Evolutionary conservation across 768 basidiomycete genomes (phyloP), one percentile per base, ranked within the genome.

Genomic region (Pulveroboletus sp.): DNA sequence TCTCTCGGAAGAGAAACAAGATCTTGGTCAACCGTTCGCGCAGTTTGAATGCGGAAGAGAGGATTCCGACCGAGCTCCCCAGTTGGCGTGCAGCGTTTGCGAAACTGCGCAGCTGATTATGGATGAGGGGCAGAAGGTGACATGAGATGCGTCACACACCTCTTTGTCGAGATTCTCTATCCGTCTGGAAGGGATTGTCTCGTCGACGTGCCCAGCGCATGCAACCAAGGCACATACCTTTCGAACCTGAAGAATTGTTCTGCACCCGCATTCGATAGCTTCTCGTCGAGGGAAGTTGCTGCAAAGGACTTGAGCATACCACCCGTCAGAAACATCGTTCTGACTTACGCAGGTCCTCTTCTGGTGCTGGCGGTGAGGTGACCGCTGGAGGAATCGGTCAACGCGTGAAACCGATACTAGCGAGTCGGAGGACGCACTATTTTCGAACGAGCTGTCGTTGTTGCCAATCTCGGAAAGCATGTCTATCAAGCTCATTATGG

Each of bases 51-150:
- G 78, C 74, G 10, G 80, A 81, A 9, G 77, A 80, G 12, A 80
- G 66, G 32, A 80, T 76, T 7, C 79, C 79, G 30, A 81, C 77
- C 0, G 78, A 80, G 47, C 76, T 77, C 4, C 80, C 78, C 1
- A 80, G 63, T 46, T 79, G 79, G 16, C 79, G 76, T 17, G 78
- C 76, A 8, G 79, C 77, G 20, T 79, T 79, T 23, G 75, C 73
- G 53, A 79, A 80, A 59, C 76, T 76, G 8, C 77, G 71, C 10
- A 80, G 73, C 74, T 78, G 45, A 39, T 14, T 2, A 50, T 20
- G 39, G 22, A 45, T 61, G 49, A 60, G 56, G 23, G 22, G 43
- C 20, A 47, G 47, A 44, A 56, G 2, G 44, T n/a, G 20, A 30
- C 30, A 16, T 24, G 2, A 31, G 31, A 34, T 5, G 23, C 24